Base-by-base conservation (phyloP, 306 rosid species). In the Oemleria cerasiformis region DNA sequence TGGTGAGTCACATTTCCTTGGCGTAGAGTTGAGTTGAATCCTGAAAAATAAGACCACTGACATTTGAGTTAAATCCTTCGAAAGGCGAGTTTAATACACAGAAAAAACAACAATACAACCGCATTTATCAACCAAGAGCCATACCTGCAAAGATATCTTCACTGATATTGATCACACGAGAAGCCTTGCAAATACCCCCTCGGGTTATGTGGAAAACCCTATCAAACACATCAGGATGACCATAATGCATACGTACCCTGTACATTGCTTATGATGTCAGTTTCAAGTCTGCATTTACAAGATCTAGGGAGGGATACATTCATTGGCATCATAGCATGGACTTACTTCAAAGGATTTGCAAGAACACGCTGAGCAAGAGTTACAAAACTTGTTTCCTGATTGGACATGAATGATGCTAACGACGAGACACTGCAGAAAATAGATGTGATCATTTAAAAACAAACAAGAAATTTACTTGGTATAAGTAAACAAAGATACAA, bases 171-270 rank as follows among this genome's bases (percentile, higher is more conserved):
- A 93, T 88, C 61, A 91, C 89, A 39, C 97, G 96, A 51, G 98
- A 93, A 25, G 98, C 96, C 85, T 93, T 93, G 89, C 98, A 91
- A 57, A 93, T 84, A 71, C 98, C 98, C 81, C 98, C 98, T 4
- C 98, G 88, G 21, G 98, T 93, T 65, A 93, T 82, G 76, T 93
- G 98, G 67, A 93, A 93, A 23, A 93, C 80, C 82, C 98, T 86
- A 77, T 93, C 98, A 72, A 93, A 93, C 72, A 93, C 96, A 84
- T 93, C 98, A 45, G 98, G 94, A 85, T 93, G 98, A 36, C 98
- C 98, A 80, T 93, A 93, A 85, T 93, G 98, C 97, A 93, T 83
- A 16, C 97, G 97, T 49, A 88, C 94, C 86, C 98, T 93, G 80
- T 75, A 78, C 23, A 78, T 72, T 55, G 72, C 56, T 41, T 36